A percentile compares a stretch with the other conserved stretches of the same genome.
phyloP scores from a whole-genome alignment of 2,329 filamentous ascomycete genomes.

The Huntiella abstrusa region DNA sequence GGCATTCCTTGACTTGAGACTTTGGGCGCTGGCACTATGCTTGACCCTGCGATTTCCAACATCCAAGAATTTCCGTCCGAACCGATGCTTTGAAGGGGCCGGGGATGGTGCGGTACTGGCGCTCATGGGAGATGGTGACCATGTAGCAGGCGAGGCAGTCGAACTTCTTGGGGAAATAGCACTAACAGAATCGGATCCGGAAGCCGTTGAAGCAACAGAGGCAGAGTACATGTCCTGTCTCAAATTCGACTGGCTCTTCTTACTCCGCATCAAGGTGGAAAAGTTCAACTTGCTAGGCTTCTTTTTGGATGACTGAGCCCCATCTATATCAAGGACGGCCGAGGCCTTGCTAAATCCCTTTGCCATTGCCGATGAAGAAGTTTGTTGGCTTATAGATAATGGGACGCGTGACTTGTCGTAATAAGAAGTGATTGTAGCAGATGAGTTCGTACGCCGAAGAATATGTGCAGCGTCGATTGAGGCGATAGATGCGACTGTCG shows the following conservation, averaged over 20 bases:
- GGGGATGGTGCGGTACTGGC: slow-evolving; percentile 2
- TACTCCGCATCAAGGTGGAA: slow-evolving; percentile 17
- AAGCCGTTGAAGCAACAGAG: slow-evolving; percentile 19
- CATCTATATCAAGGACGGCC: slow-evolving; percentile 28
- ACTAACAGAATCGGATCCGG: neutral
- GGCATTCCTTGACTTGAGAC: slow-evolving; percentile 6
- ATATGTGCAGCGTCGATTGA: slow-evolving; percentile 24
- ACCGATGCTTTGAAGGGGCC: slow-evolving; percentile 6
- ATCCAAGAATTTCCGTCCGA: slow-evolving; percentile 9
- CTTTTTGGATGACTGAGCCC: slow-evolving; percentile 17
- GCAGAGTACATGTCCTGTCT: slow-evolving; percentile 19
- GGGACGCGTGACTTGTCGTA: slow-evolving; percentile 38
- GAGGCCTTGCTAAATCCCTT: slow-evolving; percentile 31
- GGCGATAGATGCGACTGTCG: slow-evolving; percentile 13
- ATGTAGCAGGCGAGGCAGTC: slow-evolving; percentile 19
- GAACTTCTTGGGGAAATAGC: slow-evolving; percentile 20
- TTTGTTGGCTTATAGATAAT: slow-evolving; percentile 39
- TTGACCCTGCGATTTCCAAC: slow-evolving; percentile 3
- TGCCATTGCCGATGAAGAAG: slow-evolving; percentile 38
- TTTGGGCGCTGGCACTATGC: slow-evolving; percentile 5
- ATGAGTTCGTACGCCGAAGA: slow-evolving; percentile 30
- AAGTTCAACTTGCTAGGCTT: slow-evolving; percentile 33
- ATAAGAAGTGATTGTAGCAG: slow-evolving; percentile 35
- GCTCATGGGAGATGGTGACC: slow-evolving; percentile 17
- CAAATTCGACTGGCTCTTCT: slow-evolving; percentile 16